Evolutionary conservation across 371 early-diverging fungal genomes (phyloP).

Genomic region (Haplosporangium sp.): DNA sequence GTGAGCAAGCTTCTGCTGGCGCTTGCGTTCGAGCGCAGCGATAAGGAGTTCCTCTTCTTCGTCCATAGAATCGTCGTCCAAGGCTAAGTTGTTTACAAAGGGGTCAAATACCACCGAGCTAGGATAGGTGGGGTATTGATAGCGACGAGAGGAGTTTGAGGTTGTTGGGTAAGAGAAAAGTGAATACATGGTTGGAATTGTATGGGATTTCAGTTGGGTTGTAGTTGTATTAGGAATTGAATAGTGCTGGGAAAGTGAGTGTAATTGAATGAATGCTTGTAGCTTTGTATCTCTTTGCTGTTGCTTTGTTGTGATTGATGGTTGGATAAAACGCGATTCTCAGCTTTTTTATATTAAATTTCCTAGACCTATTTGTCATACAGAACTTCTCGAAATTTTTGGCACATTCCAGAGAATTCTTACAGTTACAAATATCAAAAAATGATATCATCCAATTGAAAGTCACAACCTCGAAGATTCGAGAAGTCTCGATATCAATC

Average conservation of each 20-base stretch:
- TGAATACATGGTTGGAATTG: constrained; percentile 23
- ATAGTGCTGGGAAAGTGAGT: background rate
- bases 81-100: background rate
- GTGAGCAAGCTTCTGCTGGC: constrained; percentile 36
- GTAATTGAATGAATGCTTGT: constrained; percentile 1
- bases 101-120: background rate
- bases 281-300: background rate
- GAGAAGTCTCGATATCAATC: background rate
- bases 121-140: background rate
- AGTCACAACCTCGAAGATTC: constrained; percentile 10
- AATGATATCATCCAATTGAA: background rate
- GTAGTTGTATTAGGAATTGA: background rate
- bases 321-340: background rate
- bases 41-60: constrained; percentile 47
- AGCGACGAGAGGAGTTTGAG: constrained; percentile 19
- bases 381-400: constrained; percentile 10
- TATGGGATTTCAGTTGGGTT: background rate
- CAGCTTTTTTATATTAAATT: background rate
- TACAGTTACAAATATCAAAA: background rate
- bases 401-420: constrained; percentile 8
- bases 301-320: constrained; percentile 9
- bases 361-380: background rate
- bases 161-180: constrained; percentile 27
- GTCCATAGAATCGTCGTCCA: constrained; percentile 13
- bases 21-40: constrained; percentile 48